These are phyloP conservation scores for Phlegmacium glaucopus DNA, from an alignment of 768 basidiomycete species.

Conservation along the genomic window DNA sequence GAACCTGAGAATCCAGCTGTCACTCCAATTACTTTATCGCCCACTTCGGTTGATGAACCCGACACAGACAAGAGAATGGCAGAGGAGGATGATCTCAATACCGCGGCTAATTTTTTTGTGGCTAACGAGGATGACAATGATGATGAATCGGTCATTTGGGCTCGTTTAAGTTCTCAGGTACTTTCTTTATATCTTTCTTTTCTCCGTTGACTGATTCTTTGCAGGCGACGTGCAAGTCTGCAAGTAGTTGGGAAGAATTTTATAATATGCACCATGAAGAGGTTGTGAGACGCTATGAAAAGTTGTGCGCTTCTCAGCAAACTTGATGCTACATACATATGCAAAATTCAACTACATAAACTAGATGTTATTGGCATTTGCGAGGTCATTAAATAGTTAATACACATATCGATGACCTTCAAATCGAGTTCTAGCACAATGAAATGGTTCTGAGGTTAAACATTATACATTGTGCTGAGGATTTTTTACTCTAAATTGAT, in stretches of 20 bases:
- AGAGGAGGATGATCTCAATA: constrained; percentile 43
- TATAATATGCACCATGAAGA: constrained; percentile 41
- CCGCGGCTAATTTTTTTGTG: constrained; percentile 54
- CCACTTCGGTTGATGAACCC: not conserved
- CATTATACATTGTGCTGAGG: constrained; percentile 11
- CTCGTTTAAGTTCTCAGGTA: constrained; percentile 44
- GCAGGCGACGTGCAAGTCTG: constrained; percentile 40
- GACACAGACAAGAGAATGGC: constrained; percentile 3
- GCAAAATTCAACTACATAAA: too few relatives aligned
- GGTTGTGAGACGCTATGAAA: constrained; percentile 40
- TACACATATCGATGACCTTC: too few relatives aligned
- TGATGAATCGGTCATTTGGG: constrained; percentile 42
- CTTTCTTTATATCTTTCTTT: constrained; percentile 10
- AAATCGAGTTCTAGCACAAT: too few relatives aligned
- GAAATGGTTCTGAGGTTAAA: not conserved
- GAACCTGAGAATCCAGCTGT: not conserved
- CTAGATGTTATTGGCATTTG: too few relatives aligned
- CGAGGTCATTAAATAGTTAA: too few relatives aligned
- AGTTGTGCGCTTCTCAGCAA: constrained; percentile 7
- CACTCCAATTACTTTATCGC: constrained; percentile 2
- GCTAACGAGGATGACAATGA: constrained; percentile 42
- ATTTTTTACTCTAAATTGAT: too few relatives aligned
- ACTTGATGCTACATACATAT: too few relatives aligned
- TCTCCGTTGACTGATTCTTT: constrained; percentile 4
- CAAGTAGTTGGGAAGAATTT: constrained; percentile 47